A percentile compares a stretch with the other conserved stretches of the same genome.
These are phyloP conservation scores for Diplodia mutila DNA, from an alignment of 2,329 filamentous ascomycete genomes.

Conservation along the genomic window DNA sequence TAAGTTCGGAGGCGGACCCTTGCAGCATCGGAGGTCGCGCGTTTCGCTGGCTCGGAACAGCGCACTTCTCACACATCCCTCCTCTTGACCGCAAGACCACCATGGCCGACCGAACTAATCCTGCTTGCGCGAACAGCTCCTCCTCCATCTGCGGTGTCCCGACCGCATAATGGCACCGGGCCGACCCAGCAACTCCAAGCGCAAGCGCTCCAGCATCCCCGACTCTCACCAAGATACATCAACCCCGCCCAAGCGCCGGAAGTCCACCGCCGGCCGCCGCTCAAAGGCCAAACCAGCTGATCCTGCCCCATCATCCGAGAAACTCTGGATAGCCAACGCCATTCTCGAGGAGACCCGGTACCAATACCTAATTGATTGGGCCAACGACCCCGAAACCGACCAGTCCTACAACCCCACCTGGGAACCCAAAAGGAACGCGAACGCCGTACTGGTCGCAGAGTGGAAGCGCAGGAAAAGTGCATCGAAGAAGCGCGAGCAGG, in stretches of 20 bases:
- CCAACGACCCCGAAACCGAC: constrained; percentile 55
- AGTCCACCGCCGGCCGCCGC: background rate
- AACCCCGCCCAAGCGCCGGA: constrained; percentile 6
- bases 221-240: background rate
- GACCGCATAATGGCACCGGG: constrained; percentile 23
- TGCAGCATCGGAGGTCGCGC: constrained; percentile 16
- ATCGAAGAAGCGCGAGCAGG: constrained; percentile 13
- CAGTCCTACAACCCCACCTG: constrained; percentile 55
- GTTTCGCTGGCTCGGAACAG: background rate
- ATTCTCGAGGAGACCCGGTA: constrained; percentile 41
- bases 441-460: constrained; percentile 39
- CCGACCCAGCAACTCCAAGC: background rate
- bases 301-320: background rate
- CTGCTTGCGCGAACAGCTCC: background rate
- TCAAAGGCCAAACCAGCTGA: background rate
- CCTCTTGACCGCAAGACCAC: background rate
- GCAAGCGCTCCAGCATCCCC: constrained; percentile 15
- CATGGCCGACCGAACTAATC: constrained; percentile 2
- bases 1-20: constrained; percentile 10
- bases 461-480: constrained; percentile 36
- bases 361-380: constrained; percentile 63
- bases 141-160: constrained; percentile 1
- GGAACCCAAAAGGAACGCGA: constrained; percentile 50
- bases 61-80: constrained; percentile 1
- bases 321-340: constrained; percentile 10